phyloP scores from a whole-genome alignment of 169 alveolate species.

The Plasmodium inui region DNA sequence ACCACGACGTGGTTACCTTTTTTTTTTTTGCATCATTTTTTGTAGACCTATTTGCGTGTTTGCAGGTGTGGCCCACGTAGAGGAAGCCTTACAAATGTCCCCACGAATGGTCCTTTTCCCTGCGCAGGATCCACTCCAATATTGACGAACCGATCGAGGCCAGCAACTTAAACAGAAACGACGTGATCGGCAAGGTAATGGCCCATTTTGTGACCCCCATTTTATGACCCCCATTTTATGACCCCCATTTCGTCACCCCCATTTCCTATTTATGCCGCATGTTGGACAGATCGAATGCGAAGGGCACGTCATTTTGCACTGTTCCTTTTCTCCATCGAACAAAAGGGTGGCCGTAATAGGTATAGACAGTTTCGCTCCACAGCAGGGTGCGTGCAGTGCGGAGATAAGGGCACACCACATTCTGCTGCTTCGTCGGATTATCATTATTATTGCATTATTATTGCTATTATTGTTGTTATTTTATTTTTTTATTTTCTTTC shows the following conservation, averaged over 20 bases:
- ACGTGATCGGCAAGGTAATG: constrained; percentile 46
- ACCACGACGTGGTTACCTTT: neutral
- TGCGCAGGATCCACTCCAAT: neutral
- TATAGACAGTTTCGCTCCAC: neutral
- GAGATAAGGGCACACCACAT: neutral
- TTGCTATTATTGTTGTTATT: neutral
- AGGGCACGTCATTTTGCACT: constrained; percentile 36
- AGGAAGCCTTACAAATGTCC: neutral
- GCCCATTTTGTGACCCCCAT: neutral
- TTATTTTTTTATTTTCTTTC: neutral
- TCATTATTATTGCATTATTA: neutral
- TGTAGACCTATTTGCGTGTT: neutral
- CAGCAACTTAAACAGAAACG: constrained; percentile 34
- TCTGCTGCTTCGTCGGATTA: neutral
- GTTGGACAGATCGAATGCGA: constrained; percentile 51
- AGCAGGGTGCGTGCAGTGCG: neutral
- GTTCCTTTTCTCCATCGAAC: constrained; percentile 55
- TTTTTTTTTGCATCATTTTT: neutral
- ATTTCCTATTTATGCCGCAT: neutral
- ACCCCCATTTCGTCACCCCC: neutral
- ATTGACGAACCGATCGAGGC: constrained; percentile 18
- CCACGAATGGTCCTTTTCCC: neutral
- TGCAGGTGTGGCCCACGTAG: neutral
- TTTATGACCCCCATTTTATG: neutral
- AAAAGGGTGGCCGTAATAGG: constrained; percentile 62